A percentile compares a stretch with the other conserved stretches of the same genome.
Conservation (phyloP, 2,329 filamentous ascomycete species). For the Diaporthe sp. region DNA sequence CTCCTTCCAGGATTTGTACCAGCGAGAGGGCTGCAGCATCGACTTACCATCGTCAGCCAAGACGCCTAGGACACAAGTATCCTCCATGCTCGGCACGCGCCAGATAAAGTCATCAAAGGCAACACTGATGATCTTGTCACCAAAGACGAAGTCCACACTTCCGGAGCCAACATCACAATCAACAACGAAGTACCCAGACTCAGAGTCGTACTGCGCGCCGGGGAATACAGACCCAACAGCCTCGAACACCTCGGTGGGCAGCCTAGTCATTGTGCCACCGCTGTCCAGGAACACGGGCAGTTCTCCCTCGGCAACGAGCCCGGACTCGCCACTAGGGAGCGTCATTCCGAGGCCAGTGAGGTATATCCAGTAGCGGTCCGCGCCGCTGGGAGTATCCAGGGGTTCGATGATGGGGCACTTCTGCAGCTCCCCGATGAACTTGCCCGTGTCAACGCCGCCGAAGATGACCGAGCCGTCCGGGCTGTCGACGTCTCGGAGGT, state of each 20-base stretch:
- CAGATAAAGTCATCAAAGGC: slow-evolving; percentile 65
- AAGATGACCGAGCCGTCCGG: slow-evolving; percentile 65
- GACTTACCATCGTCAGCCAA: slow-evolving; percentile 37
- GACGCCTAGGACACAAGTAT: slow-evolving; percentile 59
- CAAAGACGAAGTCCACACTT: slow-evolving; percentile 65
- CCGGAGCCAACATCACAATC: slow-evolving; percentile 58
- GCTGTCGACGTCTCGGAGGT: slow-evolving; percentile 61
- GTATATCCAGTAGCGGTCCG: slow-evolving; percentile 53
- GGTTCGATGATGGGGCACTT: slow-evolving; percentile 58
- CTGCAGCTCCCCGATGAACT: slow-evolving; percentile 63
- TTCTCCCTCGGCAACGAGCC: slow-evolving; percentile 43
- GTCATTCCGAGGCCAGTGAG: slow-evolving; percentile 48
- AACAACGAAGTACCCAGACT: slow-evolving; percentile 59
- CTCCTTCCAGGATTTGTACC: background rate
- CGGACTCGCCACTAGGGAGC: slow-evolving; percentile 42
- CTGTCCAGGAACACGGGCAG: slow-evolving; percentile 61
- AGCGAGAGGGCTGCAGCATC: too few species aligned
- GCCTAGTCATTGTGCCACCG: slow-evolving; percentile 64
- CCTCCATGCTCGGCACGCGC: slow-evolving; percentile 50
- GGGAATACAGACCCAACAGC: slow-evolving; percentile 60
- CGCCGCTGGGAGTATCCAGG: slow-evolving; percentile 41
- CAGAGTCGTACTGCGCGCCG: slow-evolving; percentile 54
- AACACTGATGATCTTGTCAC: slow-evolving; percentile 57
- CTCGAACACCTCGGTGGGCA: slow-evolving; percentile 59
- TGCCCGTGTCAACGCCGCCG: slow-evolving; percentile 66